Evolutionary conservation across 306 rosid species (phyloP).

Genomic region (Pyrus betulifolia): DNA sequence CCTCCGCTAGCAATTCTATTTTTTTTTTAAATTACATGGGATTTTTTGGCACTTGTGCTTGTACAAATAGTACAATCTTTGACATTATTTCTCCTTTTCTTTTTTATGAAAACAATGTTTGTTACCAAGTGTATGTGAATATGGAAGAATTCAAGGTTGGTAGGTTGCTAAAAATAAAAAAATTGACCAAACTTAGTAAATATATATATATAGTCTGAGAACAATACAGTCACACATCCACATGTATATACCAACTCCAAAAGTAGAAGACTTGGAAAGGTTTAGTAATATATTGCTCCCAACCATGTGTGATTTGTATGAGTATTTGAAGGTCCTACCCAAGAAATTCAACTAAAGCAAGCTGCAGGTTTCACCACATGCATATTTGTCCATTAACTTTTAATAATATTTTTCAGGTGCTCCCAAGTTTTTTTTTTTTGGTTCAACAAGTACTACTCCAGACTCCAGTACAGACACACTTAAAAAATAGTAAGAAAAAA

Average conservation of each 20-base stretch:
- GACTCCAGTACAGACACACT: not conserved
- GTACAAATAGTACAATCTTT: not conserved
- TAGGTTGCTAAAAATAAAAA: constrained; percentile 3
- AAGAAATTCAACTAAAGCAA: constrained; percentile 7
- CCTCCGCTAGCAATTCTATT: not conserved
- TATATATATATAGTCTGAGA: not conserved
- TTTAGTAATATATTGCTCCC: not conserved
- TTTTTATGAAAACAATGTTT: not conserved
- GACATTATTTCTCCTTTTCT: not conserved
- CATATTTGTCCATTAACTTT: not conserved
- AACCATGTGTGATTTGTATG: no score
- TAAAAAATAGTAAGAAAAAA: no score
- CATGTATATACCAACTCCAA: not conserved
- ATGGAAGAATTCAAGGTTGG: not conserved
- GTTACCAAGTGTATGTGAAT: not conserved
- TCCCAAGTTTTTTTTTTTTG: not conserved
- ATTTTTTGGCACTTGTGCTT: not conserved
- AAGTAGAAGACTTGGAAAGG: not conserved
- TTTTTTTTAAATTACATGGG: not conserved
- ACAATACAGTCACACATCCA: not conserved
- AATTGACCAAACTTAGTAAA: not conserved
- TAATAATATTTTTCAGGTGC: not conserved
- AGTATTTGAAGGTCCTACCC: not conserved
- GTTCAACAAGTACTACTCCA: not conserved
- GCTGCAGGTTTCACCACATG: not conserved